Evolutionary conservation across 495 filamentous ascomycete species (phyloP).

Genomic region (Penicillium malachiteum): DNA sequence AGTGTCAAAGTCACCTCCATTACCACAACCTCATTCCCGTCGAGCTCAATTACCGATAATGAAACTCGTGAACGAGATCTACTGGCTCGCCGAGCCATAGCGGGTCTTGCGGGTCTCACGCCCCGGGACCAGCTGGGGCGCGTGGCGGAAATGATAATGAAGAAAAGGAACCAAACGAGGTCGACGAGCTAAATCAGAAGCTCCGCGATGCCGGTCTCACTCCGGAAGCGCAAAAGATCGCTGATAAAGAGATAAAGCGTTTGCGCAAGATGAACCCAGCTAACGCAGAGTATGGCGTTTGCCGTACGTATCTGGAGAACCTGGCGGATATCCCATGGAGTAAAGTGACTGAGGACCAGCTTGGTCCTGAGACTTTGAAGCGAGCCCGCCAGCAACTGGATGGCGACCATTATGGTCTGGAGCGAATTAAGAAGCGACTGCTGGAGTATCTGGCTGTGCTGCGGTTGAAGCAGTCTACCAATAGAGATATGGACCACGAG

Average conservation of each 20-base stretch:
- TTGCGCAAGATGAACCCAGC: constrained; percentile 92
- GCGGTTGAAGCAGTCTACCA: constrained; percentile 86
- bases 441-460: constrained; percentile 96
- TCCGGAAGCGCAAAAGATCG: constrained; percentile 77
- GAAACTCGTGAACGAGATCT: constrained; percentile 54
- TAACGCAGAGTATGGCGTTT: constrained; percentile 93
- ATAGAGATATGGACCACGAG: constrained; percentile 73
- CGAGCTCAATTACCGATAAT: constrained; percentile 50
- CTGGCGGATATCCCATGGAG: constrained; percentile 94
- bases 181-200: constrained; percentile 89
- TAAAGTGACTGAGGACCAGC: constrained; percentile 77
- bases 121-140: constrained; percentile 49
- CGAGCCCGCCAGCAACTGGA: constrained; percentile 87
- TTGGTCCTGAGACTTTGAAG: constrained; percentile 77
- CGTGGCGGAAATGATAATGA: constrained; percentile 55
- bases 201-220: constrained; percentile 77
- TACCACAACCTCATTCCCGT: constrained; percentile 56
- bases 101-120: constrained; percentile 50
- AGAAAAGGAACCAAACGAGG: constrained; percentile 74
- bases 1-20: constrained; percentile 76
- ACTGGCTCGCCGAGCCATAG: constrained; percentile 49
- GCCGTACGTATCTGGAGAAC: constrained; percentile 92
- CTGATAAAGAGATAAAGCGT: constrained; percentile 82
- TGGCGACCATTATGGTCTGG: constrained; percentile 93
- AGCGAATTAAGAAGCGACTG: constrained; percentile 95